Conservation (phyloP, 768 basidiomycete genomes). For the Boletus vermiculosoides region DNA sequence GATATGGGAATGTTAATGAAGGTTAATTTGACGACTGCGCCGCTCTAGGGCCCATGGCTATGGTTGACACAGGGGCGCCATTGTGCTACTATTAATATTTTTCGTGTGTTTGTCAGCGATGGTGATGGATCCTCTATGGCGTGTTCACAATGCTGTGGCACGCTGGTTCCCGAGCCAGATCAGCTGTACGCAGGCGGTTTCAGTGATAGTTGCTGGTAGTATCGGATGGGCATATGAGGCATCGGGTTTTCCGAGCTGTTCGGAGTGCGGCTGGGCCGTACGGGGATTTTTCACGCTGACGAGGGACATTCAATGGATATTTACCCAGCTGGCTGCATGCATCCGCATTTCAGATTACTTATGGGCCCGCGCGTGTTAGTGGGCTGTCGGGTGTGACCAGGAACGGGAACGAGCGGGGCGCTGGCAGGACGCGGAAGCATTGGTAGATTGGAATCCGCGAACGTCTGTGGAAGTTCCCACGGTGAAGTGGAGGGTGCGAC, state of each 20-base stretch:
- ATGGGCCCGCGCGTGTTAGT: constrained; percentile 7
- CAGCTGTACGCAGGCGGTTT: neutral
- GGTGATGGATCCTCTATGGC: neutral
- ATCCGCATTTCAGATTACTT: neutral
- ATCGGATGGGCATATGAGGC: too few species aligned
- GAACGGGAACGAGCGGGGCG: constrained; percentile 25
- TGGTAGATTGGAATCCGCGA: constrained; percentile 35
- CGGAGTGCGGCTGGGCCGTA: too few species aligned
- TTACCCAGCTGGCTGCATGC: neutral
- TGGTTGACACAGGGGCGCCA: neutral
- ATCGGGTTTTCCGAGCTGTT: neutral
- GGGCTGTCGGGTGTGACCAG: constrained; percentile 12
- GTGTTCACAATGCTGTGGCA: neutral
- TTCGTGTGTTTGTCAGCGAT: neutral
- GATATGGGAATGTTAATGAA: constrained; percentile 18
- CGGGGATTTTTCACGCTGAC: too few species aligned
- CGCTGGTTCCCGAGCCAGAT: neutral
- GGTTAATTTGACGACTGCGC: constrained; percentile 19
- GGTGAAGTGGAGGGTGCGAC: constrained; percentile 33
- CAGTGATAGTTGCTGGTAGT: too few species aligned
- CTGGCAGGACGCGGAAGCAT: constrained; percentile 36
- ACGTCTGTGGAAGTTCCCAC: constrained; percentile 29
- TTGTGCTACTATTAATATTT: neutral
- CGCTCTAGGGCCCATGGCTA: constrained; percentile 14
- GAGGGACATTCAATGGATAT: too few species aligned